Percentiles rank a stretch among this genome's conserved stretches.
Evolutionary conservation across 2,329 filamentous ascomycete species (phyloP).

Genomic region (Neospermospora avenae): DNA sequence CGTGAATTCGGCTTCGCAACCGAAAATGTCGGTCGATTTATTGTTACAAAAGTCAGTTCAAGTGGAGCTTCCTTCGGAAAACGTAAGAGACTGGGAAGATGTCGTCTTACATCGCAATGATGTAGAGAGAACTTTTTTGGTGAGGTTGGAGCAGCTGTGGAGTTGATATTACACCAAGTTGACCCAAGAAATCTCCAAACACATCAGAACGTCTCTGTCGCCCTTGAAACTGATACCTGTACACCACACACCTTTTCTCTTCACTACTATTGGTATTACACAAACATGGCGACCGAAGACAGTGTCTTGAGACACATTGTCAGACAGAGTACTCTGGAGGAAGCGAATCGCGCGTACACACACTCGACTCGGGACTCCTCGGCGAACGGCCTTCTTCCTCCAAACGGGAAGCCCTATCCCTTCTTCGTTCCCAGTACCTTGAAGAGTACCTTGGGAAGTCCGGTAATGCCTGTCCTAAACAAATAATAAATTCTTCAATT

Average conservation of each 20-base stretch:
- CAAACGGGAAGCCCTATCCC: slow-evolving; percentile 15
- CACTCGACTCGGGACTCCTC: slow-evolving; percentile 12
- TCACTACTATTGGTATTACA: not conserved
- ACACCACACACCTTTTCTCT: not conserved
- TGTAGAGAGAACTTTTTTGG: not conserved
- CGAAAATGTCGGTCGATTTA: too few relatives aligned
- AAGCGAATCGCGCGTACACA: slow-evolving; percentile 14
- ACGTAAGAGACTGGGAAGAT: not conserved
- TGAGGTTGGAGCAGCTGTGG: not conserved
- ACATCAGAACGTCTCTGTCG: not conserved
- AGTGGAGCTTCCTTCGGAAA: not conserved
- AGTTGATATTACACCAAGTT: not conserved
- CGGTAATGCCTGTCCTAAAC: slow-evolving; percentile 14
- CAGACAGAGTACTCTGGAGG: slow-evolving; percentile 17
- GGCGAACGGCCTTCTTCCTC: not conserved
- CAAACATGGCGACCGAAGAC: slow-evolving; percentile 18
- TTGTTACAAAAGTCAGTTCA: too few relatives aligned
- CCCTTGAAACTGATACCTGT: not conserved
- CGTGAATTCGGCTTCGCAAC: too few relatives aligned
- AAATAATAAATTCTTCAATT: not conserved
- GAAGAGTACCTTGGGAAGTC: slow-evolving; percentile 28
- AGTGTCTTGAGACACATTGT: slow-evolving; percentile 16
- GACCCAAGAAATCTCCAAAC: not conserved
- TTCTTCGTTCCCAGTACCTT: slow-evolving; percentile 19
- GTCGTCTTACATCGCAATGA: not conserved